phyloP scores from a whole-genome alignment of 202 grass and related monocot genomes.

The Zizania palustris region DNA sequence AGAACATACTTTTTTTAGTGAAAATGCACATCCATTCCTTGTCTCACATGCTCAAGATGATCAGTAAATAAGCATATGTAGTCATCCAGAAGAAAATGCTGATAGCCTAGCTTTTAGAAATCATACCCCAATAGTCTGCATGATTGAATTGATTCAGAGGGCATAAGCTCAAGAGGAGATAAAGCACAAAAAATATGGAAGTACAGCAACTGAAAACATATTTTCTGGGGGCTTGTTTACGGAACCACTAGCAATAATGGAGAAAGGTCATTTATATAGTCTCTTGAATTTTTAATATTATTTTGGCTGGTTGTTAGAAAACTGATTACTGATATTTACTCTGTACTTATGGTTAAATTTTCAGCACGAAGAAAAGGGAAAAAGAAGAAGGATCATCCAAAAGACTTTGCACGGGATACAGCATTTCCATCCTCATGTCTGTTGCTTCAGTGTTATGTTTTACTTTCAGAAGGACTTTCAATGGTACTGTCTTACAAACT shows the following conservation, averaged over 20 bases:
- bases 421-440: constrained; percentile 70
- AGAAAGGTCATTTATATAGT: constrained; percentile 22
- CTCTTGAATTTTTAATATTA: constrained; percentile 25
- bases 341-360: constrained; percentile 30
- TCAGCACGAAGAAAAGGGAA: constrained; percentile 85
- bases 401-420: constrained; percentile 64
- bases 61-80: background rate
- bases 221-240: background rate
- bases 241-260: background rate
- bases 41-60: background rate
- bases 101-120: background rate
- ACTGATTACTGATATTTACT: constrained; percentile 13
- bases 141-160: background rate
- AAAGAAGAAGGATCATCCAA: constrained; percentile 88
- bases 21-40: background rate
- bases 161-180: constrained; percentile 2
- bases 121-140: background rate
- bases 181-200: background rate
- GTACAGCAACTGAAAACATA: constrained; percentile 9
- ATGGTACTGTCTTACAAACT: constrained; percentile 54
- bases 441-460: constrained; percentile 89
- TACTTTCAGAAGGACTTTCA: constrained; percentile 88
- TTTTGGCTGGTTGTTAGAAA: constrained; percentile 26
- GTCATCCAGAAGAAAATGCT: constrained; percentile 14
- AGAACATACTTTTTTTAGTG: background rate